A percentile compares a stretch with the other conserved stretches of the same genome.
Conservation (phyloP, 2,329 filamentous ascomycete species). For the Stemphylium vesicarium region DNA sequence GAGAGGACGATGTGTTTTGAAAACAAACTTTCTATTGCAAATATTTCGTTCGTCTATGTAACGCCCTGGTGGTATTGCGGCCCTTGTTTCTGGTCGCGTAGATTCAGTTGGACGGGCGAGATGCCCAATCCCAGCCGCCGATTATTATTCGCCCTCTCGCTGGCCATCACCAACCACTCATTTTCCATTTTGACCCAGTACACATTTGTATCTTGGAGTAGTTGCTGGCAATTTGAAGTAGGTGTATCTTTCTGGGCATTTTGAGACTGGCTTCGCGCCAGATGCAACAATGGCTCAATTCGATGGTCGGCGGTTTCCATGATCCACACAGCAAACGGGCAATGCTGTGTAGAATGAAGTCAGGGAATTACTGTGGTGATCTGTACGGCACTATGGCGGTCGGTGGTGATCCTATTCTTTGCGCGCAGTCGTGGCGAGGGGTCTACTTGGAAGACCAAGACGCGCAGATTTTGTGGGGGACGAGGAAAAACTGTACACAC, state of each 20-base stretch:
- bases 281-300: neutral
- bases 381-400: neutral
- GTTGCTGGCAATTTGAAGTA: no score
- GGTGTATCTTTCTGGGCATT: no score
- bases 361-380: neutral
- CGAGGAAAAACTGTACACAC: neutral
- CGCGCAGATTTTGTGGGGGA: slow-evolving; percentile 1
- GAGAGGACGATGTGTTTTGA: neutral
- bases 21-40: neutral
- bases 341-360: neutral
- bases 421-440: neutral
- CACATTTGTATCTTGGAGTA: neutral
- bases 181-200: neutral
- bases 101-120: neutral
- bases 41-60: slow-evolving; percentile 4
- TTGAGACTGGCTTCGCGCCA: neutral
- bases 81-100: neutral
- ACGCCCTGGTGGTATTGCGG: neutral
- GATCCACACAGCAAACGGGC: no score
- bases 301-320: neutral
- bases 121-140: neutral
- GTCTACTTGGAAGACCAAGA: neutral
- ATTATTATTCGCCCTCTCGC: neutral
- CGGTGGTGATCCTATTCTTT: neutral
- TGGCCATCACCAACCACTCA: neutral